Evolutionary conservation across 495 filamentous ascomycete species (phyloP).

Genomic region (Lasiosphaeris hirsuta): DNA sequence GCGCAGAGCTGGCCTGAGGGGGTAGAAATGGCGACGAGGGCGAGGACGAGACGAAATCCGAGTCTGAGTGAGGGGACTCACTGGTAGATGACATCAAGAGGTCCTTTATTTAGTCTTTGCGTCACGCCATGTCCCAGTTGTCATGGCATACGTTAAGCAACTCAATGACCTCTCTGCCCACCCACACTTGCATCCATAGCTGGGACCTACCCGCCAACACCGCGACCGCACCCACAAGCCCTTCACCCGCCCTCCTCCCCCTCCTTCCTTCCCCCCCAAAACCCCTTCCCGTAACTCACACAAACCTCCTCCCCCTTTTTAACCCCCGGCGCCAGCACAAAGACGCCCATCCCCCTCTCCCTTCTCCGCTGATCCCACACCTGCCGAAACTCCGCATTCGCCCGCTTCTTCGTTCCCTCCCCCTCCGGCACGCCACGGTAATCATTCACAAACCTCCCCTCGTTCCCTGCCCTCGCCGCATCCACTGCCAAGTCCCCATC

Average conservation of each 20-base stretch:
- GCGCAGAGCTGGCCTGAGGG: too few species aligned
- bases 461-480: constrained; percentile 59
- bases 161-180: too few species aligned
- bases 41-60: too few species aligned
- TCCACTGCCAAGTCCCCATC: constrained; percentile 61
- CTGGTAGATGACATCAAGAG: too few species aligned
- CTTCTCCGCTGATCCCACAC: constrained; percentile 44
- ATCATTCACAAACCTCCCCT: constrained; percentile 72
- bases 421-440: constrained; percentile 56
- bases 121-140: too few species aligned
- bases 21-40: too few species aligned
- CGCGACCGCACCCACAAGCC: not conserved
- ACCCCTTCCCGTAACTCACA: constrained; percentile 69
- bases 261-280: constrained; percentile 42
- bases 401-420: constrained; percentile 22
- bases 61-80: too few species aligned
- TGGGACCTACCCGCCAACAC: too few species aligned
- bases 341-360: constrained; percentile 58
- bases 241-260: not conserved
- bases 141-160: too few species aligned
- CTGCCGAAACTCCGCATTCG: constrained; percentile 62
- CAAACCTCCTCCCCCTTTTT: constrained; percentile 48
- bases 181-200: too few species aligned
- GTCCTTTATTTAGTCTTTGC: too few species aligned
- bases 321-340: constrained; percentile 56